Evolutionary conservation across 1,284 basidiomycete genomes (phyloP).

Genomic region (Clitocybe nebularis): DNA sequence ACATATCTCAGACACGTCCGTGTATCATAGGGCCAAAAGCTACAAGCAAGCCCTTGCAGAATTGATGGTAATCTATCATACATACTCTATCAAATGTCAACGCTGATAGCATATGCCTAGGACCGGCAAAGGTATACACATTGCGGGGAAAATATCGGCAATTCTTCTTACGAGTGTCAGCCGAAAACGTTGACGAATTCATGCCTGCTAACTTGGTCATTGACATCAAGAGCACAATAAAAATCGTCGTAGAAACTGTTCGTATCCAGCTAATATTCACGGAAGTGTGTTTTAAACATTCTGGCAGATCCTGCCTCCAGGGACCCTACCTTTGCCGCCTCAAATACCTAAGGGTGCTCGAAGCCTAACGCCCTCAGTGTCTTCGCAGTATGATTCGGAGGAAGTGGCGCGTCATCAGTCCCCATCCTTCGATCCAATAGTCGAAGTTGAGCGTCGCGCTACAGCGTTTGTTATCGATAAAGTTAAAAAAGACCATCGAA

Average conservation of each 20-base stretch:
- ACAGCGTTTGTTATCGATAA: too few relatives aligned
- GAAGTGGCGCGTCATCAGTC: too few relatives aligned
- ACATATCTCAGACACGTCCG: too few relatives aligned
- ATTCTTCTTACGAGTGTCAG: constrained; percentile 58
- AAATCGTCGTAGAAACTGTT: constrained; percentile 48
- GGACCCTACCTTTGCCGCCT: constrained; percentile 24
- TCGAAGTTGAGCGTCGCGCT: too few relatives aligned
- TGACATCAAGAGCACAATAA: constrained; percentile 40
- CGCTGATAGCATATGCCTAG: constrained; percentile 30
- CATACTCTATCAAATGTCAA: not conserved
- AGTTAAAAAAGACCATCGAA: too few relatives aligned
- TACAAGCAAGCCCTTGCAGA: constrained; percentile 60
- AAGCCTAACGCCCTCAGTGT: constrained; percentile 19
- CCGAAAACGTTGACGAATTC: constrained; percentile 43
- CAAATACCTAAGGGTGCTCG: constrained; percentile 21
- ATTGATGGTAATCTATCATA: constrained; percentile 54
- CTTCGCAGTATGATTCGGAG: too few relatives aligned
- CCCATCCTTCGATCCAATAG: too few relatives aligned
- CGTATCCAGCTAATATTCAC: too few relatives aligned
- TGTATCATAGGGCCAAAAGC: constrained; percentile 36
- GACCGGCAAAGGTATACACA: constrained; percentile 65
- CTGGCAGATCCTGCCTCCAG: constrained; percentile 26
- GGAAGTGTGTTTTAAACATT: too few relatives aligned
- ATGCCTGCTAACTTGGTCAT: constrained; percentile 44
- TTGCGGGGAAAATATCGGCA: constrained; percentile 69